Base-by-base conservation (phyloP, 805 yeast species). In the Starmerella powellii region DNA sequence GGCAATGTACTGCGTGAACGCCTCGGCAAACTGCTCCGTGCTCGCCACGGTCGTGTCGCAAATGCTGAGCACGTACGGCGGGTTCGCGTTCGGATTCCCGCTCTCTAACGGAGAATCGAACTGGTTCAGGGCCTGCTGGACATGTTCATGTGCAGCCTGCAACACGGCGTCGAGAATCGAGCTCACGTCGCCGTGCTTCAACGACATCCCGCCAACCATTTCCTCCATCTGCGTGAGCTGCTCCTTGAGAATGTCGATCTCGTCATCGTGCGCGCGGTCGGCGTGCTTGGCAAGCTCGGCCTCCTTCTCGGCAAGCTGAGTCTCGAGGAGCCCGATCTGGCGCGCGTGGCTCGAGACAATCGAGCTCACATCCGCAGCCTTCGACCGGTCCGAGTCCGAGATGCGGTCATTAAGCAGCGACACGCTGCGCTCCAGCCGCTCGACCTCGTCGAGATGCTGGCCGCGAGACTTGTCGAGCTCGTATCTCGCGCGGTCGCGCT, bases 401-500 rank as follows among this genome's bases (percentile, higher is more conserved):
- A 77, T 67, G 51, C 73, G 71, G 46, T 71, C 70, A 46, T 75
- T 73, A 44, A 77, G 62, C 42, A 75, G 76, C 46, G 84, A 67
- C 31, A 81, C 57, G 51, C 79, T 77, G 2, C 84, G 65, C 51
- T 77, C 76, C 23, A 82, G 65, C 47, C 64, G 69, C 51, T 80
- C 88, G 45, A 76, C 70, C 50, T 79, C 82, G 46, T 67, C 74
- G 41, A 72, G 76, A 50, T 77, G 77, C 31, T 73, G 65, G 8
- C 82, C 86, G 51, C 71, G 74, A 10, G 72, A 57, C 50, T 82
- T 71, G 49, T 83, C 94, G 32, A 84, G 63, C 45, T 85, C 95
- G 51, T 85, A 66, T 55, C 88, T 72, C 1, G 94, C 93, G 37
- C 94, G 71, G 57, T 85, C 95, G 44, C 95, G 74, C 58, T 85